A percentile compares a stretch with the other conserved stretches of the same genome.
These are phyloP conservation scores for Hericium erinaceus DNA, from an alignment of 768 basidiomycete species.

Conservation along the genomic window DNA sequence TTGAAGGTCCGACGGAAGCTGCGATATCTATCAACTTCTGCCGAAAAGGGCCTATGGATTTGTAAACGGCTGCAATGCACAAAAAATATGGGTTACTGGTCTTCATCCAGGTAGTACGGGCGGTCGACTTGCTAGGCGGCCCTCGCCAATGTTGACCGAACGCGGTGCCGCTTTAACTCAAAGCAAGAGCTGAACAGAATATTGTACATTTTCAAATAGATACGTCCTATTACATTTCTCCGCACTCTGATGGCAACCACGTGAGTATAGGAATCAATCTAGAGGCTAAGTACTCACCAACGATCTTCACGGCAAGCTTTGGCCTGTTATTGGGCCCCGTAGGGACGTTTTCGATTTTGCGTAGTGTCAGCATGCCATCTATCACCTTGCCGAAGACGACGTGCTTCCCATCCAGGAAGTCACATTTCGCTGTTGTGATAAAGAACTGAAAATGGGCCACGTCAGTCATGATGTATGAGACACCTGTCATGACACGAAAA, in stretches of 20 bases:
- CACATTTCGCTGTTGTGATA: slow-evolving; percentile 90
- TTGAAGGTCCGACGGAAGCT: no score
- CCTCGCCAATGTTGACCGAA: no score
- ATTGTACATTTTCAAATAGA: no score
- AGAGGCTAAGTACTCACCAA: slow-evolving; percentile 39
- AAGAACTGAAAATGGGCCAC: slow-evolving; percentile 58
- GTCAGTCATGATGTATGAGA: neutral
- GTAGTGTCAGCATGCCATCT: slow-evolving; percentile 89
- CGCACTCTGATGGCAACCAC: neutral
- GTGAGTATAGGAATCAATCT: neutral
- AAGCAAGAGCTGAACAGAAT: no score
- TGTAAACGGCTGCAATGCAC: no score
- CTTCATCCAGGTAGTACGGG: no score
- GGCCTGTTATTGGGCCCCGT: slow-evolving; percentile 88
- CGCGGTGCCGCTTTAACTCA: no score
- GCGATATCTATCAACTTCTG: no score
- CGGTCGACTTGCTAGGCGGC: no score
- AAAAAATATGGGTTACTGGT: no score
- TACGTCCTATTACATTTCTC: neutral
- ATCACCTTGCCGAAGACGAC: slow-evolving; percentile 88
- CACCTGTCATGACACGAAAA: neutral
- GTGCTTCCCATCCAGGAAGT: slow-evolving; percentile 93
- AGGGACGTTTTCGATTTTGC: slow-evolving; percentile 94
- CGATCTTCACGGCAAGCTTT: slow-evolving; percentile 81
- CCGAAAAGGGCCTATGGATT: no score